A percentile compares a stretch with the other conserved stretches of the same genome.
Conservation (phyloP, 73 alveolate genomes). For the Tetrahymena thermophila region DNA sequence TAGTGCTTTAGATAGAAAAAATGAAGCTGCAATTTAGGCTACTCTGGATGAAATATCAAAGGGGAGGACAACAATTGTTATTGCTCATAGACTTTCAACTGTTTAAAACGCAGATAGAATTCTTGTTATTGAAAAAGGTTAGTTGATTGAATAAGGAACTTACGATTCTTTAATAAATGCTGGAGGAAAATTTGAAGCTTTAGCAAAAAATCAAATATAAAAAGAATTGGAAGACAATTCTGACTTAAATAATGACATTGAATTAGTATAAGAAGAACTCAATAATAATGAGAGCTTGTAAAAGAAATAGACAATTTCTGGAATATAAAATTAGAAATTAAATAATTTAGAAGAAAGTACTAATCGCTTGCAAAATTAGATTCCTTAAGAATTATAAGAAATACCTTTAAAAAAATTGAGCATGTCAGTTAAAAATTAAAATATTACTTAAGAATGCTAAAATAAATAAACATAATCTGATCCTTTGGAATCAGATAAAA, state of each 20-base stretch:
- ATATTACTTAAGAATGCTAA: not conserved
- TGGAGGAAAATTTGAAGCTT: constrained; percentile 51
- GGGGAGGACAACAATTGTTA: constrained; percentile 55
- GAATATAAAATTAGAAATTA: not conserved
- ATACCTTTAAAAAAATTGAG: not conserved
- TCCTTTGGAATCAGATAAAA: not conserved
- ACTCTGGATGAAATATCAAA: constrained; percentile 45
- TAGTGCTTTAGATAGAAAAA: constrained; percentile 62
- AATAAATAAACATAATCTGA: not conserved
- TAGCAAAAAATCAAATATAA: constrained; percentile 9
- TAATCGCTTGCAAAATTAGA: not conserved
- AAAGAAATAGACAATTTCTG: not conserved
- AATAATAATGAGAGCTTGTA: not conserved
- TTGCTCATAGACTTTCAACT: constrained; percentile 74
- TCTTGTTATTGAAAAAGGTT: constrained; percentile 63
- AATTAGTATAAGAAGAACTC: not conserved
- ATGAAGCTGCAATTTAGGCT: constrained; percentile 40
- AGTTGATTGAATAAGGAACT: constrained; percentile 55
- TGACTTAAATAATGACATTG: not conserved
- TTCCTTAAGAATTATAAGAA: not conserved
- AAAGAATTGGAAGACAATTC: not conserved
- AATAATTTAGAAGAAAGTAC: not conserved
- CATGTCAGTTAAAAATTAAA: not conserved
- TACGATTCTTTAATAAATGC: constrained; percentile 53
- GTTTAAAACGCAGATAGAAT: constrained; percentile 63